Conservation (phyloP, 306 rosid genomes). For the Begonia masoniana region DNA sequence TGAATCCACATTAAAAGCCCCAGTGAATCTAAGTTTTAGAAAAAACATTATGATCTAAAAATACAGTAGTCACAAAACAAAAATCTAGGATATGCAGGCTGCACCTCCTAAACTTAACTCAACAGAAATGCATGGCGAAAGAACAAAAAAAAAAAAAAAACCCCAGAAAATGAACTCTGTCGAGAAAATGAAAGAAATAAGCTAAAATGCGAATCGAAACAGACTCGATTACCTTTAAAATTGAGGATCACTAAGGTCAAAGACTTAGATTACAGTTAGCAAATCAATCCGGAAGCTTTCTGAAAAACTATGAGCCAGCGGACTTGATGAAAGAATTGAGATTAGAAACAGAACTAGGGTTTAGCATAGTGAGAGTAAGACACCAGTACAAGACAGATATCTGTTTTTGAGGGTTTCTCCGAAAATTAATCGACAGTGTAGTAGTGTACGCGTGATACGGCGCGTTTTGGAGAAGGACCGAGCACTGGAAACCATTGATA, state of each 20-base stretch:
- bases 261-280: not conserved
- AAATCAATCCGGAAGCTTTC: not conserved
- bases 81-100: not conserved
- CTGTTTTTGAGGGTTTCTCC: too few relatives aligned
- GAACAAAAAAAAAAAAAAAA: not conserved
- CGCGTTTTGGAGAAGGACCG: too few relatives aligned
- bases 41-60: not conserved
- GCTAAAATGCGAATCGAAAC: not conserved
- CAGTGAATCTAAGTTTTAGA: not conserved
- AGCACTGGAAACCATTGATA: too few relatives aligned
- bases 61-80: conserved; percentile 1
- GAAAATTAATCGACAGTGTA: too few relatives aligned
- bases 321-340: not conserved
- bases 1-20: not conserved
- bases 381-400: not conserved
- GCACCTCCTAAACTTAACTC: conserved; percentile 1
- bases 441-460: too few relatives aligned
- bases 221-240: conserved; percentile 1
- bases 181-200: not conserved
- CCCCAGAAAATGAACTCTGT: not conserved
- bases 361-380: not conserved
- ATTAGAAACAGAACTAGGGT: not conserved
- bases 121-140: conserved; percentile 2
- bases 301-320: not conserved
- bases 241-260: not conserved